A percentile compares a stretch with the other conserved stretches of the same genome.
phyloP scores from a whole-genome alignment of 2,329 filamentous ascomycete species.

The Fusarium keratoplasticum region DNA sequence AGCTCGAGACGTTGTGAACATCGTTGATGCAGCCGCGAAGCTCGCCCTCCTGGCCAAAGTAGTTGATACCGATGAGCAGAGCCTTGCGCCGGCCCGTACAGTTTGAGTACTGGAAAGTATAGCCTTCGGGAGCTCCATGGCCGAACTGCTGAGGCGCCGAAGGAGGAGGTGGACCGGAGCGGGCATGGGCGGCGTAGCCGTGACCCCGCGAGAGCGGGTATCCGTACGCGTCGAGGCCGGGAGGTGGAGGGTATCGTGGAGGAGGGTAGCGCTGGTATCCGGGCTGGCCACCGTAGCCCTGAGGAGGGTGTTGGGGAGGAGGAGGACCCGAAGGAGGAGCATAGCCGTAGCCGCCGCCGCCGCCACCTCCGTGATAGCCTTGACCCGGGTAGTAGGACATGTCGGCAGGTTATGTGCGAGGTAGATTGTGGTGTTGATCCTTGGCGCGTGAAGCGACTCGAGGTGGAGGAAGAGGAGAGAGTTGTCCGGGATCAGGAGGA shows the following conservation, averaged over 20 bases:
- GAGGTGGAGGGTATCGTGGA: slow-evolving; percentile 55
- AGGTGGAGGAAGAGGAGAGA: not conserved
- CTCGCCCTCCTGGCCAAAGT: slow-evolving; percentile 78
- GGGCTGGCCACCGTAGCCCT: slow-evolving; percentile 34
- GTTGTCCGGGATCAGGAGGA: slow-evolving; percentile 6
- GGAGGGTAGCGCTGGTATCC: slow-evolving; percentile 46
- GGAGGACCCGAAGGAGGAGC: slow-evolving; percentile 35
- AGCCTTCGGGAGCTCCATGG: slow-evolving; percentile 74
- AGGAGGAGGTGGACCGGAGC: slow-evolving; percentile 58
- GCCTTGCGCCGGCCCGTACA: slow-evolving; percentile 81
- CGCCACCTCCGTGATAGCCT: slow-evolving; percentile 53
- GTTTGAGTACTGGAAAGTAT: slow-evolving; percentile 81
- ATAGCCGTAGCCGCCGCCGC: slow-evolving; percentile 41
- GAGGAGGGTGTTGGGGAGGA: slow-evolving; percentile 30
- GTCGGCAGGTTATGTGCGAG: slow-evolving; percentile 15
- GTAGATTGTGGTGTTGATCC: slow-evolving; percentile 3
- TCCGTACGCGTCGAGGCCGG: slow-evolving; percentile 59
- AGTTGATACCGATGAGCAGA: slow-evolving; percentile 83
- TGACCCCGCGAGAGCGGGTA: slow-evolving; percentile 53
- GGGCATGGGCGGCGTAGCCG: slow-evolving; percentile 44
- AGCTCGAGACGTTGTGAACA: slow-evolving; percentile 79
- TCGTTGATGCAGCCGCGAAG: slow-evolving; percentile 85
- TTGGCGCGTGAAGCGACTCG: slow-evolving; percentile 7
- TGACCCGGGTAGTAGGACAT: slow-evolving; percentile 58
- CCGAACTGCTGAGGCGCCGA: slow-evolving; percentile 68